Evolutionary conservation across 352 stramenopile genomes (phyloP).

Genomic region (Phytophthora macrochlamydospora): DNA sequence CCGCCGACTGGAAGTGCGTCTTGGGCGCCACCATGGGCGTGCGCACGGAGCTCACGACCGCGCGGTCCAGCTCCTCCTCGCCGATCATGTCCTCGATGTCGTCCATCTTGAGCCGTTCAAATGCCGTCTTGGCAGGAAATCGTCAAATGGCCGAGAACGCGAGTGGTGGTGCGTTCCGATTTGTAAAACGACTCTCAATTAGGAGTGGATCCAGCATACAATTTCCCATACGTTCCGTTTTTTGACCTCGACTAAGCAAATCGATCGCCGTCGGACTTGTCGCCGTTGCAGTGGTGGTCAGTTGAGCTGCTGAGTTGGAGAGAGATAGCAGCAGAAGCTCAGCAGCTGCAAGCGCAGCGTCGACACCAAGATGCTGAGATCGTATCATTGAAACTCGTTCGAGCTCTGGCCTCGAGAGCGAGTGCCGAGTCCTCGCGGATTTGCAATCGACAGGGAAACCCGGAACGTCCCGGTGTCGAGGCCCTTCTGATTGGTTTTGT

Average conservation of each 20-base stretch:
- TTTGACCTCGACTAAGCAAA: no score
- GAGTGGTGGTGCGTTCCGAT: not conserved
- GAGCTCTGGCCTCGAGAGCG: constrained; percentile 9
- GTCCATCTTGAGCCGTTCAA: constrained; percentile 41
- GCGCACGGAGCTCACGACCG: constrained; percentile 46
- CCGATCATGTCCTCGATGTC: constrained; percentile 87
- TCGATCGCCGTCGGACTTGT: not conserved
- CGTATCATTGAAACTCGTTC: constrained; percentile 4
- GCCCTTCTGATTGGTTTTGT: not conserved
- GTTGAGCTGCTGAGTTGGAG: constrained; percentile 7
- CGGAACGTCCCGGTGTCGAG: not conserved
- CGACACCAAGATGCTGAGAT: not conserved
- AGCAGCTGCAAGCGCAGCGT: not conserved
- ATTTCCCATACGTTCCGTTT: no score
- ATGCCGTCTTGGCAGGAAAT: constrained; percentile 12
- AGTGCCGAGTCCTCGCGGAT: not conserved
- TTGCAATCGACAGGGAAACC: not conserved
- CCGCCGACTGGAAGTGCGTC: constrained; percentile 30
- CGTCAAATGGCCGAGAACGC: constrained; percentile 17
- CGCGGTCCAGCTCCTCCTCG: constrained; percentile 68
- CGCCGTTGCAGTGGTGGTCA: constrained; percentile 14
- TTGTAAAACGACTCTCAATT: no score
- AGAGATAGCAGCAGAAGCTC: not conserved
- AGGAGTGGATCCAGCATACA: no score
- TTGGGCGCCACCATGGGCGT: constrained; percentile 73